Evolutionary conservation across 2,329 filamentous ascomycete genomes (phyloP).

Genomic region (Chaetothyriales sp.): DNA sequence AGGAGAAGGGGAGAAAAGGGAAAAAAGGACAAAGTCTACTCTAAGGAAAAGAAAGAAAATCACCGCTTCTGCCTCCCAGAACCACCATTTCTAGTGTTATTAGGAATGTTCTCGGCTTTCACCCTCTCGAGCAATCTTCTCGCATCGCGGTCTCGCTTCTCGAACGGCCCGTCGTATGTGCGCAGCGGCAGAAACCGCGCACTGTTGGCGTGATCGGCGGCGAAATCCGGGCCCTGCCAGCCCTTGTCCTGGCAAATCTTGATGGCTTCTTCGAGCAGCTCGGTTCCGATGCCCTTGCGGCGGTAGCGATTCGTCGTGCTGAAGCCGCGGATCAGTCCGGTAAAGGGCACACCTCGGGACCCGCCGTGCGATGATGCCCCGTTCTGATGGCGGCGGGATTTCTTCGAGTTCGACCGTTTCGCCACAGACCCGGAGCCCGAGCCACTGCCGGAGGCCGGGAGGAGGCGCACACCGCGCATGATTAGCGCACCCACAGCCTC

Average conservation of each 20-base stretch:
- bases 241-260: slow-evolving; percentile 51
- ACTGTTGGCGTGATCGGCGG: slow-evolving; percentile 62
- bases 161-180: slow-evolving; percentile 47
- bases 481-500: slow-evolving; percentile 58
- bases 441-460: background rate
- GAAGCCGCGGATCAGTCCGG: slow-evolving; percentile 54
- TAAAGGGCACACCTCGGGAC: slow-evolving; percentile 6
- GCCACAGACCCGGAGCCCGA: background rate
- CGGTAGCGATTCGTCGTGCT: slow-evolving; percentile 58
- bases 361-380: background rate
- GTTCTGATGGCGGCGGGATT: slow-evolving; percentile 4
- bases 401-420: slow-evolving; percentile 4
- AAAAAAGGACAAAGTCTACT: background rate
- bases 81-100: slow-evolving; percentile 3
- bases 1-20: background rate
- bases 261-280: slow-evolving; percentile 59
- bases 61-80: slow-evolving; percentile 4
- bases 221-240: slow-evolving; percentile 57
- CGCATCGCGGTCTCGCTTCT: slow-evolving; percentile 44
- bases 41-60: background rate
- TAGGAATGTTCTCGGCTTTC: slow-evolving; percentile 5
- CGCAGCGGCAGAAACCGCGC: slow-evolving; percentile 40
- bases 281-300: slow-evolving; percentile 54
- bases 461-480: slow-evolving; percentile 25
- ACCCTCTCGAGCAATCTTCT: slow-evolving; percentile 23